Evolutionary conservation across 129 eudicot species (phyloP).

Genomic region (Flaveria linearis): DNA sequence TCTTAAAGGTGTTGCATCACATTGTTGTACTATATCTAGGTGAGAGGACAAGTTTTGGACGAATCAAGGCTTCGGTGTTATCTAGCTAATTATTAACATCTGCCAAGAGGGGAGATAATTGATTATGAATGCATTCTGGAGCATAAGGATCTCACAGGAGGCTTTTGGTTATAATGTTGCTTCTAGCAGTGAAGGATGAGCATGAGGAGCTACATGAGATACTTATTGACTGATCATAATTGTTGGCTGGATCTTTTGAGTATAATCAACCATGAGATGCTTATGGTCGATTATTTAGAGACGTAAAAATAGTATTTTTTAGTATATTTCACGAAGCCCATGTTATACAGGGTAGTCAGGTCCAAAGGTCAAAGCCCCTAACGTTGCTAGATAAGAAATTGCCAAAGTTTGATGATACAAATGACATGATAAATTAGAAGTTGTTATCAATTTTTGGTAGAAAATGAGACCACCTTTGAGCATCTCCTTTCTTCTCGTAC

Average conservation of each 20-base stretch:
- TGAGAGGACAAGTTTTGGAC: constrained; percentile 53
- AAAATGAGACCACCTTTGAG: too few species aligned
- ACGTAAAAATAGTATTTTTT: too few species aligned
- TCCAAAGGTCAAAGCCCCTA: too few species aligned
- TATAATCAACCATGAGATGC: constrained; percentile 58
- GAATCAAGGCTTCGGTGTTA: constrained; percentile 49
- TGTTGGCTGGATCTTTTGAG: constrained; percentile 69
- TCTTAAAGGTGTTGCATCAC: too few species aligned
- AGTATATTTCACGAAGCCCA: too few species aligned
- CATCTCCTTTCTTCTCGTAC: too few species aligned
- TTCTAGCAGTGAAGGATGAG: constrained; percentile 64
- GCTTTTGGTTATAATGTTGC: constrained; percentile 72
- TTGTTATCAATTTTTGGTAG: too few species aligned
- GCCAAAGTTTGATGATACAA: too few species aligned
- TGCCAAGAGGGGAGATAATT: constrained; percentile 50
- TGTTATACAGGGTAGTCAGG: too few species aligned
- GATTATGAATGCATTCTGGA: constrained; percentile 65
- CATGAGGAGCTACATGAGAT: constrained; percentile 64
- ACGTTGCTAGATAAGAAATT: too few species aligned
- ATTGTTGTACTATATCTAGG: constrained; percentile 45
- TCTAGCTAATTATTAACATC: constrained; percentile 43
- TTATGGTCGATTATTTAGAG: constrained; percentile 16
- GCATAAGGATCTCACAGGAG: constrained; percentile 65
- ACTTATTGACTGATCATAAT: constrained; percentile 78
- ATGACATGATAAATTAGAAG: too few species aligned